A percentile compares a stretch with the other conserved stretches of the same genome.
Conservation (phyloP, 139 green algal genomes). For the Pleodorina starrii region DNA sequence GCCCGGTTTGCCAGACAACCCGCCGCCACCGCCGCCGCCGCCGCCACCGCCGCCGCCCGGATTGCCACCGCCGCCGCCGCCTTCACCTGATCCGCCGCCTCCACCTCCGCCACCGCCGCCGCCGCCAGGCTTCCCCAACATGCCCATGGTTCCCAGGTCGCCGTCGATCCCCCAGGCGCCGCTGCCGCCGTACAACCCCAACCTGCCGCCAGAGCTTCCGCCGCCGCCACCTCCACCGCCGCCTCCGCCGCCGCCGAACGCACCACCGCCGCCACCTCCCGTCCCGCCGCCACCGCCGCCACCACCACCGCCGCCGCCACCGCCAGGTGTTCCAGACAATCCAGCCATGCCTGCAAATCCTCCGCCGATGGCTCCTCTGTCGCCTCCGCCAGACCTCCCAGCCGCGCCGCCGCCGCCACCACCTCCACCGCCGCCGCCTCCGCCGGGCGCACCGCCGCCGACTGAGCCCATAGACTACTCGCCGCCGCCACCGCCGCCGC, state of each 20-base stretch:
- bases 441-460: neutral
- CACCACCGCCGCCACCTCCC: neutral
- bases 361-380: neutral
- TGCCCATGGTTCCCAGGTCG: neutral
- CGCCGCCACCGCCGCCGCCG: neutral
- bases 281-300: neutral
- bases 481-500: slow-evolving; percentile 1
- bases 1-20: neutral
- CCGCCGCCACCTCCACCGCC: neutral
- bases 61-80: neutral
- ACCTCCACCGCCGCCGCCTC: slow-evolving; percentile 7
- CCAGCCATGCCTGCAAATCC: neutral
- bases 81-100: neutral
- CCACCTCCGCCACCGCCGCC: neutral
- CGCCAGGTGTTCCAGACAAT: neutral
- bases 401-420: neutral
- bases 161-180: neutral
- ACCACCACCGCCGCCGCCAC: neutral
- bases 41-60: neutral
- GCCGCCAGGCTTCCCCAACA: neutral
- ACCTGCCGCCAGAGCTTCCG: neutral
- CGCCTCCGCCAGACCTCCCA: neutral
- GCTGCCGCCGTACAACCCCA: slow-evolving; percentile 7
- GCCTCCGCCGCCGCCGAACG: neutral
- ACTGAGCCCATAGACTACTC: neutral